Evolutionary conservation across 2,329 filamentous ascomycete genomes (phyloP), one percentile per base, ranked within the genome.

Genomic region (Aspergillus oerlinghausenensis): DNA sequence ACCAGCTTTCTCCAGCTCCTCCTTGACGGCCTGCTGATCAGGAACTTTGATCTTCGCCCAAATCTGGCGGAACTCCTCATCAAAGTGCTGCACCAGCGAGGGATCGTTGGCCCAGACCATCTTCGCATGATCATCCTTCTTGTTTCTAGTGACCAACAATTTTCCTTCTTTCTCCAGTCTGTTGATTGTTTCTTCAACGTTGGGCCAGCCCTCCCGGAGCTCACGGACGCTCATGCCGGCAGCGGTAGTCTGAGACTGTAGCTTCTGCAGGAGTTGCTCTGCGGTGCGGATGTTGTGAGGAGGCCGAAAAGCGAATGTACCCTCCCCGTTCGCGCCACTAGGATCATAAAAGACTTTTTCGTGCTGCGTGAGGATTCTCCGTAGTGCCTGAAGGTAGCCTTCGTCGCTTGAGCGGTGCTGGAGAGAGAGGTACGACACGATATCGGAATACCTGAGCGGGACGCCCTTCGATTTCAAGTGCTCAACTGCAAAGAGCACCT

Each of bases 151-250:
- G 5, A 97, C 90, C 38, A 97, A 81, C 49, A 97, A 81, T 73
- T 88, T 88, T 68, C 92, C 88, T 70, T 89, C 84, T 43, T 76
- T 76, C 77, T 97, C 93, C 52, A 99, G 82, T 64, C 84, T 80
- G 60, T 88, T 84, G 70, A 99, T 88, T 9, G 88, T 84, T 21
- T 88, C 84, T 59, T 92, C 86, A 68, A 91, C 95, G 66, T 88
- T 87, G 25, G 88, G 86, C 94, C 94, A 99, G 61, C 94, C 94
- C 71, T 99, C 94, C 75, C 96, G 96, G 60, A 99, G 83, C 67
- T 97, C 92, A 72, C 91, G 92, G 60, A 97, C 90, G 40, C 82
- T 82, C 54, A 97, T 84, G 11, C 90, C 91, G 62, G 88, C 86
- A 1, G 90, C 89, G 57, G 92, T 92, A 52, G 84, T 85, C 75